Conservation (phyloP, 169 alveolate genomes). For the Neospora caninum region DNA sequence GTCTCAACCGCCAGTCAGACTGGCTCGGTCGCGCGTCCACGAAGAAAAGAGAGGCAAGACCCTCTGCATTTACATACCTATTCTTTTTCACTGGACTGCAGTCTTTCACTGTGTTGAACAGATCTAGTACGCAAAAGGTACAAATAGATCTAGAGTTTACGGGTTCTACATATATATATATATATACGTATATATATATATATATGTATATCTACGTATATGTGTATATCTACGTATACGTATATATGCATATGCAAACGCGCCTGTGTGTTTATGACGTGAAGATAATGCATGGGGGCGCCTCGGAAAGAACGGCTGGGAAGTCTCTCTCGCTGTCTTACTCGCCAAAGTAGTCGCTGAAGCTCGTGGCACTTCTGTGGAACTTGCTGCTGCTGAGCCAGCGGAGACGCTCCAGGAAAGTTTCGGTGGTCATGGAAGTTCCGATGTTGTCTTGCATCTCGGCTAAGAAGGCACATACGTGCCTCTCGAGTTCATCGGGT, state of each 20-base stretch:
- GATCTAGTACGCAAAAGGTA: too few species aligned
- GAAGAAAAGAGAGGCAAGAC: too few species aligned
- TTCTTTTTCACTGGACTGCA: too few species aligned
- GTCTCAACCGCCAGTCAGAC: too few species aligned
- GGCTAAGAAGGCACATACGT: conserved; percentile 57
- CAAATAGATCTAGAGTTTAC: too few species aligned
- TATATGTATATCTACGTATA: neutral
- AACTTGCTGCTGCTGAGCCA: conserved; percentile 48
- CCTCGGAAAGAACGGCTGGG: neutral
- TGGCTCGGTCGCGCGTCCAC: too few species aligned
- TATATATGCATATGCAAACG: neutral
- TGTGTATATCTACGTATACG: neutral
- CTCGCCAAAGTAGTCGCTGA: conserved; percentile 53
- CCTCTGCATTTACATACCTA: too few species aligned
- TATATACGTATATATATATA: too few species aligned
- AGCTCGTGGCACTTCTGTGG: conserved; percentile 34
- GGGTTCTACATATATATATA: too few species aligned
- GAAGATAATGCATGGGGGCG: neutral
- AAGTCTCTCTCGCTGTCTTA: neutral
- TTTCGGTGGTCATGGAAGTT: neutral
- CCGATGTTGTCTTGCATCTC: neutral
- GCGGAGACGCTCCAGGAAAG: conserved; percentile 25
- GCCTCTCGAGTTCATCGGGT: conserved; percentile 50
- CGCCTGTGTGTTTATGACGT: neutral
- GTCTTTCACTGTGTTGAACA: too few species aligned